Evolutionary conservation across 2,329 filamentous ascomycete genomes (phyloP).

Genomic region (Hypoxylon rubiginosum): DNA sequence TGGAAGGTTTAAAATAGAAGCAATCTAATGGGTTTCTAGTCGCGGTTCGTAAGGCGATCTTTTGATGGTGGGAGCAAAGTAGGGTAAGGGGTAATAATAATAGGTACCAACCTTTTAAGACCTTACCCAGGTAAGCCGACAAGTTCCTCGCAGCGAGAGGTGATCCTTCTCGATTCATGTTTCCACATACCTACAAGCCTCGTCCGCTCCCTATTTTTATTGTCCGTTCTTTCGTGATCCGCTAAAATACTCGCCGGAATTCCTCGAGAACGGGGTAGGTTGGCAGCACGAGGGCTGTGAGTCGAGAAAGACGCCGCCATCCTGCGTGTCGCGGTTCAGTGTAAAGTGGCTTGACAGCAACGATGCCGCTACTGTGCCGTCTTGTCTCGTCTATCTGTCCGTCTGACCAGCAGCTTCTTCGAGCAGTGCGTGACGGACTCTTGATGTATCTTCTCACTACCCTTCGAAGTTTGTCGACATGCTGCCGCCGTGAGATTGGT

Average conservation of each 20-base stretch:
- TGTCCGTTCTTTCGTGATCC: slow-evolving; percentile 1
- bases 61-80: slow-evolving; percentile 4
- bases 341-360: slow-evolving; percentile 1
- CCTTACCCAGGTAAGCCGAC: background rate
- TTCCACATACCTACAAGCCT: slow-evolving; percentile 8
- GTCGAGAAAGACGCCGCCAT: slow-evolving; percentile 27
- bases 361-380: slow-evolving; percentile 12
- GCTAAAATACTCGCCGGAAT: slow-evolving; percentile 6
- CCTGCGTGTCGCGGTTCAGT: slow-evolving; percentile 1
- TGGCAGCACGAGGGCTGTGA: slow-evolving; percentile 16
- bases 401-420: slow-evolving; percentile 16
- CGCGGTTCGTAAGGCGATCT: slow-evolving; percentile 9
- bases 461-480: slow-evolving; percentile 1
- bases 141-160: slow-evolving; percentile 12
- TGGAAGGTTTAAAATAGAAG: slow-evolving; percentile 34
- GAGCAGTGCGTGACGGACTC: slow-evolving; percentile 22
- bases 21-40: slow-evolving; percentile 16
- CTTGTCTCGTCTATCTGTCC: slow-evolving; percentile 1
- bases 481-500: slow-evolving; percentile 26
- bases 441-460: slow-evolving; percentile 13
- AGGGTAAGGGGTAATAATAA: slow-evolving; percentile 15
- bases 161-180: slow-evolving; percentile 31
- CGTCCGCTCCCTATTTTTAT: background rate
- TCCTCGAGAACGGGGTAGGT: background rate
- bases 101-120: background rate